Percentiles rank a stretch among this genome's conserved stretches.
These are phyloP conservation scores for Echeveria elegans DNA, from an alignment of 164 flowering plant genomes.

Conservation along the genomic window DNA sequence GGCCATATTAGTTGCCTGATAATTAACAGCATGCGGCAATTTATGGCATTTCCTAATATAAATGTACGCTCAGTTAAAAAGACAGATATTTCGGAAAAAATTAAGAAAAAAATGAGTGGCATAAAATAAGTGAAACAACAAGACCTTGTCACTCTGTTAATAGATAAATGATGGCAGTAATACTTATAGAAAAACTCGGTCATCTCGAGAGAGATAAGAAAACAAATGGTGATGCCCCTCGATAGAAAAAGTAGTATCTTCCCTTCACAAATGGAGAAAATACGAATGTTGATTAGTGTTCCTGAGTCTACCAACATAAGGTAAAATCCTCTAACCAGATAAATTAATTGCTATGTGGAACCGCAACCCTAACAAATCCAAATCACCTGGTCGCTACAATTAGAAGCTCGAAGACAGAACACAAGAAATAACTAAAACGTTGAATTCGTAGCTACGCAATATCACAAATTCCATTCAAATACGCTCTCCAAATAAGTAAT, in stretches of 20 bases:
- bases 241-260: too few species aligned
- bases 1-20: too few species aligned
- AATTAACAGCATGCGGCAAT: background rate
- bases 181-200: background rate
- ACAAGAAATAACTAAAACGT: background rate
- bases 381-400: background rate
- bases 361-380: background rate
- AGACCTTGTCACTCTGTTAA: background rate
- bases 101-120: background rate
- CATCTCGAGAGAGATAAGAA: background rate
- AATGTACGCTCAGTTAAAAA: background rate
- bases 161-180: background rate
- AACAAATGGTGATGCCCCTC: background rate
- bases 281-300: background rate
- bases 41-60: background rate
- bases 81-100: background rate
- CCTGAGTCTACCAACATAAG: background rate
- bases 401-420: background rate
- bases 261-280: background rate
- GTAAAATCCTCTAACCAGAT: background rate
- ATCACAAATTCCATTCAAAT: too few species aligned
- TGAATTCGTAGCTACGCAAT: too few species aligned
- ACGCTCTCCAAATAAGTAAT: too few species aligned
- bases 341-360: background rate
- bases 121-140: background rate